Percentiles rank a stretch among this genome's conserved stretches.
Evolutionary conservation across 2,329 filamentous ascomycete genomes (phyloP).

Genomic region (Microsporum ferrugineum): DNA sequence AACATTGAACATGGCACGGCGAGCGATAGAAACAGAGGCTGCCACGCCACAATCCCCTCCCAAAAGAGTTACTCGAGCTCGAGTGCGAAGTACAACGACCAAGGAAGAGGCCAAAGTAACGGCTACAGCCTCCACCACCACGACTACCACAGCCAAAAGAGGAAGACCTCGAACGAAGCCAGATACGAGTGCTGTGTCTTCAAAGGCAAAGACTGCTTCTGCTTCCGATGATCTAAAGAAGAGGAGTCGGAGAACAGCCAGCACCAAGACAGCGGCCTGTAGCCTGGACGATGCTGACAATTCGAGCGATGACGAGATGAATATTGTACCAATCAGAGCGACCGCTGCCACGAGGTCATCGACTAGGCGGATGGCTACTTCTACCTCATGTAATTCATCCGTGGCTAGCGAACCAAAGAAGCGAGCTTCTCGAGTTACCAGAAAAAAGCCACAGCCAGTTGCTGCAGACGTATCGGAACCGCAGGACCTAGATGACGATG

Average conservation of each 20-base stretch:
- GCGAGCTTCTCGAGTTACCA: neutral
- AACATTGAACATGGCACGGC: slow-evolving; percentile 9
- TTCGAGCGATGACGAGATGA: slow-evolving; percentile 15
- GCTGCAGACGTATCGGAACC: neutral
- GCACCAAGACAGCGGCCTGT: slow-evolving; percentile 1
- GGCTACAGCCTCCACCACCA: neutral
- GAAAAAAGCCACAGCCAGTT: neutral
- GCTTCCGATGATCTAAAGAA: neutral
- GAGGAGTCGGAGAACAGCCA: slow-evolving; percentile 5
- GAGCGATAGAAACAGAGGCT: slow-evolving; percentile 5
- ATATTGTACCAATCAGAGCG: slow-evolving; percentile 10
- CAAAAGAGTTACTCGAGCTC: slow-evolving; percentile 14
- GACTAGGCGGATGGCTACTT: neutral
- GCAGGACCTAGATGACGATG: slow-evolving; percentile 13
- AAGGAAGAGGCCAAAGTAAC: slow-evolving; percentile 1
- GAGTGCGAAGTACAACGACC: slow-evolving; percentile 8
- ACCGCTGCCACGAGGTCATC: neutral
- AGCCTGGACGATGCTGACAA: slow-evolving; percentile 3
- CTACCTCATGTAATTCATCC: neutral
- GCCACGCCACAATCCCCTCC: slow-evolving; percentile 10
- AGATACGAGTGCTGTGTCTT: neutral
- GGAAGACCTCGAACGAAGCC: slow-evolving; percentile 13
- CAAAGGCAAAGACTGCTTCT: neutral
- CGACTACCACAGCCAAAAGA: slow-evolving; percentile 5
- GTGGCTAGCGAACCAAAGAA: neutral